Base-by-base conservation (phyloP, 176 grass and related monocot species). In the Cenchrus americanus region DNA sequence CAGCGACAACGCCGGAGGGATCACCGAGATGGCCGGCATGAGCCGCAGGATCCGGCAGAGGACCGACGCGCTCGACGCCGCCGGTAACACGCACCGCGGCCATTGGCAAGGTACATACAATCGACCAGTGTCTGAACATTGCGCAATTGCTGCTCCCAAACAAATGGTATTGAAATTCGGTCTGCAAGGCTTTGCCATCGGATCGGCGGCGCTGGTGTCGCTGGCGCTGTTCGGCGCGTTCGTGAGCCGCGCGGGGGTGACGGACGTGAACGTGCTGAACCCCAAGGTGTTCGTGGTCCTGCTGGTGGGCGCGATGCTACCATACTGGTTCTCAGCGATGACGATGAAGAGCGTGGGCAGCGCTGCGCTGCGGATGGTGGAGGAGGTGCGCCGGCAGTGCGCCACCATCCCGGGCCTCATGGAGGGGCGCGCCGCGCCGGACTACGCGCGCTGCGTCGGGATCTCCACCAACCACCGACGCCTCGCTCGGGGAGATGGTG, bases 291-390 rank as follows among this genome's bases (percentile, higher is more conserved):
- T 96, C 76, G 62, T 88, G 12, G 94, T 91, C 21, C 62, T 93
- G 15, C 64, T 96, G 15, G 90, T 91, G 19, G 94, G 94, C 7
- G 91, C 88, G 44, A 96, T 96, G 90, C 94, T 96, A 5, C 90
- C 91, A 0, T 96, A 96, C 71, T 92, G 93, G 93, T 92, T 95
- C 82, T 95, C 90, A 26, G 90, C 90, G 73, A 91, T 93, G 86
- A 96, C 90, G 22, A 96, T 96, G 90, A 93, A 87, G 77, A 93
- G 94, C 68, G 88, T 96, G 5, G 91, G 94, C 61, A 93, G 83
- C 52, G 91, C 94, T 1, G 90, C 91, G 61, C 86, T 96, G 14
- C 93, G 74, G 85, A 96, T 91, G 94, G 91, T 91, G n/a, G 88
- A 96, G 76, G 94, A 96, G 83, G 90, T 96, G 54, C 79, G 88